Conservation (phyloP, 73 alveolate genomes). For the Paramecium octaurelia region DNA sequence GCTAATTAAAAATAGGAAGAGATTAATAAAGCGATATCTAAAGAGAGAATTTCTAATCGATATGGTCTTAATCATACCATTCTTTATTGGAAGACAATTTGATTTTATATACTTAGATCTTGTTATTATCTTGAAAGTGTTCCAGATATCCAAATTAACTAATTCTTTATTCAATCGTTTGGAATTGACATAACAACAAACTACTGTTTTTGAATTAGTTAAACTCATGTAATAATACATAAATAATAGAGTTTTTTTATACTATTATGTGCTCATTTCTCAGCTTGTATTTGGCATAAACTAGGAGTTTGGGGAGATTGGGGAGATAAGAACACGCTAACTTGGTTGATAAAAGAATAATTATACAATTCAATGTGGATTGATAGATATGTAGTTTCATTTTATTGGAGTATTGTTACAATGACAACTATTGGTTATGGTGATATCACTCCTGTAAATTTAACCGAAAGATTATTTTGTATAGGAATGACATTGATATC, state of each 20-base stretch:
- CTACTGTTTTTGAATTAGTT: not conserved
- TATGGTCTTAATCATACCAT: not conserved
- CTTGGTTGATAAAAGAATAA: not conserved
- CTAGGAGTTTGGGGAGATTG: not conserved
- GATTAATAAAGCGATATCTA: not conserved
- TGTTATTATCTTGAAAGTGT: not conserved
- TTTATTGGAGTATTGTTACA: conserved; percentile 57
- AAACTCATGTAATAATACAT: not conserved
- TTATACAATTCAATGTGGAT: not conserved
- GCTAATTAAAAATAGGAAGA: not conserved
- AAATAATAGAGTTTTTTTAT: not conserved
- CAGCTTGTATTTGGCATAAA: not conserved
- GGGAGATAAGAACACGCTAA: not conserved
- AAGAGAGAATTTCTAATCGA: not conserved
- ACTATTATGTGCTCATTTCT: not conserved
- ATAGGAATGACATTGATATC: conserved; percentile 42
- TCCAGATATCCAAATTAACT: not conserved
- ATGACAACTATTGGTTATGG: conserved; percentile 63
- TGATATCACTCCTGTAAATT: conserved; percentile 57
- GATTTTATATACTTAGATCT: not conserved
- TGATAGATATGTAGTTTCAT: conserved; percentile 18
- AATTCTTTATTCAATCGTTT: not conserved
- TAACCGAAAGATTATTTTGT: conserved; percentile 58
- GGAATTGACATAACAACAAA: not conserved
- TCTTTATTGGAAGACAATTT: not conserved